Conservation (phyloP, 768 basidiomycete species). For the Lentinula sp. region DNA sequence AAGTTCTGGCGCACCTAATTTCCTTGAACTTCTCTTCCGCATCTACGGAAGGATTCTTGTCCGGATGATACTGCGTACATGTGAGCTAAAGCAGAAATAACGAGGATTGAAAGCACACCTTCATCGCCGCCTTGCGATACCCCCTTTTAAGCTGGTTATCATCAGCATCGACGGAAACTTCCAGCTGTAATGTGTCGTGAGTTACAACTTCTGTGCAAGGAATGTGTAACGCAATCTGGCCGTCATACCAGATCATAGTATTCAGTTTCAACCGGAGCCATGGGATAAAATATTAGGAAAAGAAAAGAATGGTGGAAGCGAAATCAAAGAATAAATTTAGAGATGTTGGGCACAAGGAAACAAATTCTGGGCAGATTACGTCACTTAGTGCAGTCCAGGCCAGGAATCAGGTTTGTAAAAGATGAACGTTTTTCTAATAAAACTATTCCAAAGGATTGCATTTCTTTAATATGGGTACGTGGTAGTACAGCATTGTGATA, state of each 20-base stretch:
- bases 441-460: too few relatives aligned
- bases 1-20: constrained; percentile 57
- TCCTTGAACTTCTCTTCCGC: constrained; percentile 97
- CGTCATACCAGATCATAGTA: constrained; percentile 77
- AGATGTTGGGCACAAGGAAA: background rate
- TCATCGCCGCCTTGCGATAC: constrained; percentile 91
- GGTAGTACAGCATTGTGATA: background rate
- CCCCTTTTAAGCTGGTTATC: constrained; percentile 90
- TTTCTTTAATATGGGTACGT: background rate
- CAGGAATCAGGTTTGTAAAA: too few relatives aligned
- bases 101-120: constrained; percentile 36
- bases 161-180: constrained; percentile 63
- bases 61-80: constrained; percentile 74
- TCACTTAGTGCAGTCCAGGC: background rate
- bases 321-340: background rate
- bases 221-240: background rate
- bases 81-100: background rate
- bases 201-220: background rate
- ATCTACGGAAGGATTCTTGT: constrained; percentile 90
- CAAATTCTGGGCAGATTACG: background rate
- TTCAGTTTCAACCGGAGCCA: constrained; percentile 88
- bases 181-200: constrained; percentile 41
- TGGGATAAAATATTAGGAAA: constrained; percentile 19
- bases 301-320: constrained; percentile 1
- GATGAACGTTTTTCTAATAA: too few relatives aligned